Conservation (phyloP, 225 moss, liverwort and hornwort genomes). For the Marchantia paleacea region DNA sequence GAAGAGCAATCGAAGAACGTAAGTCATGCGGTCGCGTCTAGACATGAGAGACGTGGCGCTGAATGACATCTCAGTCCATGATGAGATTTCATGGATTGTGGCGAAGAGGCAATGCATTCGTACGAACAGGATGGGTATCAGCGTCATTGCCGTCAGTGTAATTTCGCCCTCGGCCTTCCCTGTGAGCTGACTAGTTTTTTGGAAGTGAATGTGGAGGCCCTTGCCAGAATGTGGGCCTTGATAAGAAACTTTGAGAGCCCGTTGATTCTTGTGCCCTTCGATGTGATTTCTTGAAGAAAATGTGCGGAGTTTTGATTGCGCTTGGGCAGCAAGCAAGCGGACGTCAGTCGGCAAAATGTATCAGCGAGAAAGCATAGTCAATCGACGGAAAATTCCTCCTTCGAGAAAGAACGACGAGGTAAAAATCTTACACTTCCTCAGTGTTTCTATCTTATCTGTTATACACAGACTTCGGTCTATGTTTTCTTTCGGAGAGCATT, state of each 20-base stretch:
- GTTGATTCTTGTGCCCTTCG: too few species aligned
- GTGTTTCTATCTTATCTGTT: background rate
- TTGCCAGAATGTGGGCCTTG: too few species aligned
- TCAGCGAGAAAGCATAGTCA: slow-evolving; percentile 42
- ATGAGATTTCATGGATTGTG: background rate
- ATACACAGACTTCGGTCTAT: background rate
- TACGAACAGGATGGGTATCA: background rate
- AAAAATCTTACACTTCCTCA: background rate
- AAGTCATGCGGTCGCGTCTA: background rate
- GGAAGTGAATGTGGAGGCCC: too few species aligned
- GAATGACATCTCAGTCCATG: background rate
- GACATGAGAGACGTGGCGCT: background rate
- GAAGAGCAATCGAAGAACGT: background rate
- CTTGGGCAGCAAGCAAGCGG: too few species aligned
- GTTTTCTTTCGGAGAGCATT: too few species aligned
- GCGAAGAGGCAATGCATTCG: background rate
- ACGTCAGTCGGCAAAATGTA: slow-evolving; percentile 23
- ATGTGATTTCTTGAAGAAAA: too few species aligned
- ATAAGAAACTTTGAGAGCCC: too few species aligned
- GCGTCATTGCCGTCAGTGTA: background rate
- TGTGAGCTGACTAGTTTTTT: too few species aligned
- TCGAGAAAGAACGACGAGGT: slow-evolving; percentile 41
- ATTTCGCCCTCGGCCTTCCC: background rate
- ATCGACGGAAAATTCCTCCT: slow-evolving; percentile 36
- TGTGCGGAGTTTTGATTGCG: too few species aligned